Percentiles rank a stretch among this genome's conserved stretches.
Evolutionary conservation across 495 filamentous ascomycete species (phyloP).

Genomic region (Daldinia childiae): DNA sequence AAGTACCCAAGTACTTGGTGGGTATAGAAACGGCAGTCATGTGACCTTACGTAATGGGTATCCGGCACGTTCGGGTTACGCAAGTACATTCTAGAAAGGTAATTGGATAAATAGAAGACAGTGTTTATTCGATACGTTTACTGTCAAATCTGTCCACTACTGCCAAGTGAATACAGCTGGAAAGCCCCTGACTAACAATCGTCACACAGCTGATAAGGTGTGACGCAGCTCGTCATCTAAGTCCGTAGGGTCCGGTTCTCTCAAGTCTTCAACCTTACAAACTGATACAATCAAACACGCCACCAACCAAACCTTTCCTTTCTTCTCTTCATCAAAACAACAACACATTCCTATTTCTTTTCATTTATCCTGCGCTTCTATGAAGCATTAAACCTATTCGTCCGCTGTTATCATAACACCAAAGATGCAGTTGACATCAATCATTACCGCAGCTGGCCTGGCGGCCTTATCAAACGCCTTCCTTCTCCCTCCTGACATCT

Average conservation of each 20-base stretch:
- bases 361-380: conserved; percentile 31
- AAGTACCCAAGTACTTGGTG: not conserved
- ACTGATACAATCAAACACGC: conserved; percentile 28
- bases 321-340: conserved; percentile 34
- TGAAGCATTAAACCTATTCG: conserved; percentile 36
- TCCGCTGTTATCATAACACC: conserved; percentile 8
- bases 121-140: not conserved
- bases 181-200: not conserved
- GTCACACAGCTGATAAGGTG: conserved; percentile 10
- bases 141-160: not conserved
- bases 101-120: not conserved
- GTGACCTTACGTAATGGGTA: conserved; percentile 27
- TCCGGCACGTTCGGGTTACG: conserved; percentile 20
- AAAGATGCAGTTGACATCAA: conserved; percentile 43
- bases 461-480: conserved; percentile 47
- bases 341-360: conserved; percentile 10
- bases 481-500: conserved; percentile 43
- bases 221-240: conserved; percentile 30
- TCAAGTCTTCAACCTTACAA: not conserved
- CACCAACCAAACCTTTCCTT: conserved; percentile 32
- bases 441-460: conserved; percentile 46
- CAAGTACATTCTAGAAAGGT: conserved; percentile 28
- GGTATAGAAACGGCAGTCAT: conserved; percentile 2
- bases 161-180: conserved; percentile 3
- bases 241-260: conserved; percentile 30